Evolutionary conservation across 352 stramenopile genomes (phyloP).

Genomic region (Globisporangium viniferum): DNA sequence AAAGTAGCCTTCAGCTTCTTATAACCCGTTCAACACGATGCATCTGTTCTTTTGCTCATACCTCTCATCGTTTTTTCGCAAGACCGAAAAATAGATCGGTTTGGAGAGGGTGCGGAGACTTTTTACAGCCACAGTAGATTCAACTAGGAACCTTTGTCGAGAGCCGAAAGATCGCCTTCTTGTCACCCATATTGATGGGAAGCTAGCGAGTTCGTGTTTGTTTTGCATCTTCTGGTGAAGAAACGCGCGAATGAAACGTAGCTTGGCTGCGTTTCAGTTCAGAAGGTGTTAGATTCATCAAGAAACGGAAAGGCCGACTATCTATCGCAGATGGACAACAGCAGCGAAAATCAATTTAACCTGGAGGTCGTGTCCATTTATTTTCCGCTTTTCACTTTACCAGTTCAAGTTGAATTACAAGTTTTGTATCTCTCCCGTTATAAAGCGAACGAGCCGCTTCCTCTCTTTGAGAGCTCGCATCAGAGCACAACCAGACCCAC

Average conservation of each 20-base stretch:
- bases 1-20: no score
- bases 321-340: no score
- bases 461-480: neutral
- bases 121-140: no score
- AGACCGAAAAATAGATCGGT: no score
- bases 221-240: neutral
- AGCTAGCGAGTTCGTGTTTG: no score
- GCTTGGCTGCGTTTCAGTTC: neutral
- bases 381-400: neutral
- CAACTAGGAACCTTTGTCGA: neutral
- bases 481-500: neutral
- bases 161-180: neutral
- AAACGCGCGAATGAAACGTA: neutral
- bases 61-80: no score
- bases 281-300: neutral
- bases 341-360: neutral
- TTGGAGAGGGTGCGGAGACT: no score
- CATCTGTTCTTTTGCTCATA: no score
- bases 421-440: neutral
- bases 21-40: no score
- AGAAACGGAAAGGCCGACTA: neutral
- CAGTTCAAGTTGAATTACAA: neutral
- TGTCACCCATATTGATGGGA: neutral
- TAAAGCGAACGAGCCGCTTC: neutral
- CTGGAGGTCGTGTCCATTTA: neutral